phyloP scores from a whole-genome alignment of 179 eudicot species.

The Monotropa hypopitys region DNA sequence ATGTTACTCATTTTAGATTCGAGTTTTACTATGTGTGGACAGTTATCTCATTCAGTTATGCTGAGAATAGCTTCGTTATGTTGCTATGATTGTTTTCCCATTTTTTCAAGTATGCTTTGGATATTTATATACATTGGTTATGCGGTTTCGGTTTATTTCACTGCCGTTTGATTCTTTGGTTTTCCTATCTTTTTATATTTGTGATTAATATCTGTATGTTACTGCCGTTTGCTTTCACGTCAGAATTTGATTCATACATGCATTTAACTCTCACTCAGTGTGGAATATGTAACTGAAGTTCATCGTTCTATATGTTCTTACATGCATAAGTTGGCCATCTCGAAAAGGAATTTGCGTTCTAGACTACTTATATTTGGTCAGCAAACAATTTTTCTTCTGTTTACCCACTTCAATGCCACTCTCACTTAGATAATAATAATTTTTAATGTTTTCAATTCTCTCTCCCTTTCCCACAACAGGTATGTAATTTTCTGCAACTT shows the following conservation, averaged over 20 bases:
- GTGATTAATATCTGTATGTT: too few species aligned
- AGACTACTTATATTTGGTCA: background rate
- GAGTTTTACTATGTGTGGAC: background rate
- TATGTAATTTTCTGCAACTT: background rate
- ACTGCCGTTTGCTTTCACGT: background rate
- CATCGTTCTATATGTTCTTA: background rate
- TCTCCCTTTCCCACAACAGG: background rate
- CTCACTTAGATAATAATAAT: background rate
- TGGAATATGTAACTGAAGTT: background rate
- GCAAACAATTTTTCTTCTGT: background rate
- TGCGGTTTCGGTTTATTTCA: background rate
- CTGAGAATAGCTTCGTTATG: background rate
- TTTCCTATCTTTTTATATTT: background rate
- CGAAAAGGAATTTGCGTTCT: background rate
- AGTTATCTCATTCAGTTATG: background rate
- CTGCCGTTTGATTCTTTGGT: background rate
- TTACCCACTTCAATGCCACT: background rate
- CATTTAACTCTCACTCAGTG: background rate
- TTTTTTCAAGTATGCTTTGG: background rate
- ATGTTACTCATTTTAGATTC: background rate
- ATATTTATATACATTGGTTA: background rate
- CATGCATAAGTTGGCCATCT: background rate
- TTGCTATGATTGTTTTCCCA: background rate
- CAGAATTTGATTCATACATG: background rate
- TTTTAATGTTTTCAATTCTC: background rate